Conservation (phyloP, 1,139 yeast species). For the Pichia sp. region DNA sequence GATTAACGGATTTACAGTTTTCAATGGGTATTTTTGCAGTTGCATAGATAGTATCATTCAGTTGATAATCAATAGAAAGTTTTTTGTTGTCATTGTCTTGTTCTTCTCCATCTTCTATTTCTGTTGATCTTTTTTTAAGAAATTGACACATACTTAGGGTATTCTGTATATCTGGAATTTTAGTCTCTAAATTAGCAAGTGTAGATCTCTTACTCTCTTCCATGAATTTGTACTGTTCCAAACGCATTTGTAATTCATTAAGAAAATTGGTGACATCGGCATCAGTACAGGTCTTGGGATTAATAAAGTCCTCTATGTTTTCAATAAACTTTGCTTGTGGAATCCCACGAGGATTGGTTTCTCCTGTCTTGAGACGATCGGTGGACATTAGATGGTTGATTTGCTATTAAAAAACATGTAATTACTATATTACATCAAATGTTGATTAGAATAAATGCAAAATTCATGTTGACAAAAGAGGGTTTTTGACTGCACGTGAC, state of each 20-base stretch:
- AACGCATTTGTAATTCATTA: conserved; percentile 28
- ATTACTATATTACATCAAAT: background rate
- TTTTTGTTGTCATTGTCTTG: conserved; percentile 27
- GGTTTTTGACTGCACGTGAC: background rate
- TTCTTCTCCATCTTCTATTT: conserved; percentile 23
- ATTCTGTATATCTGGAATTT: conserved; percentile 87
- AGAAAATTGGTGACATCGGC: conserved; percentile 28
- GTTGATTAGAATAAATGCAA: background rate
- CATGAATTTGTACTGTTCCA: conserved; percentile 32
- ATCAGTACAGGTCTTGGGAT: conserved; percentile 54
- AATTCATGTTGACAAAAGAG: background rate
- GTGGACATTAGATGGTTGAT: conserved; percentile 8
- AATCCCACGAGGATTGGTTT: conserved; percentile 82
- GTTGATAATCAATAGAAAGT: conserved; percentile 72
- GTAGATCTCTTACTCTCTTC: conserved; percentile 72
- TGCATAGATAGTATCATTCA: conserved; percentile 87
- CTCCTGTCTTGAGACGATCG: conserved; percentile 38
- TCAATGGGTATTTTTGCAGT: conserved; percentile 65
- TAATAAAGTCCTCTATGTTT: conserved; percentile 70
- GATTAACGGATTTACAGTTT: conserved; percentile 49
- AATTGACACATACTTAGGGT: conserved; percentile 67
- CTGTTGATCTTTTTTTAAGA: conserved; percentile 38
- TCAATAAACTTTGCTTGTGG: conserved; percentile 96
- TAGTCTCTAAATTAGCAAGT: conserved; percentile 56
- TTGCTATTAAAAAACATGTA: background rate